Evolutionary conservation across 164 flowering plant genomes (phyloP), one percentile per base, ranked within the genome.

Genomic region (Protea cynaroides): DNA sequence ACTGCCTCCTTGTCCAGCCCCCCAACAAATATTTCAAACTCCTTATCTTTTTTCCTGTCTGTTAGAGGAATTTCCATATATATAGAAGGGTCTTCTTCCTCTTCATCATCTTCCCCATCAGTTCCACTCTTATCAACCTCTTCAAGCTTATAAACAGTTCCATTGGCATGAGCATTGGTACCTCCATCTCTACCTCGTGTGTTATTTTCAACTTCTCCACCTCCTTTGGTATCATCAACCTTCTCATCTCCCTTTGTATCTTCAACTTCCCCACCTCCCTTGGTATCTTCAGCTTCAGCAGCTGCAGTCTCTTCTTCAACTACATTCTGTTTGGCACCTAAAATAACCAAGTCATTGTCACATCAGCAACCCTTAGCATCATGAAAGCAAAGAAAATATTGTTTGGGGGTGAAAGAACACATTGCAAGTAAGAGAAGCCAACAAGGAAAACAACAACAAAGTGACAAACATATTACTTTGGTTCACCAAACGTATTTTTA

Each of bases 21-120:
- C 56, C 83, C 83, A 23, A 80, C 71, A 61, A 73, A 73, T 63
- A 80, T 71, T 61, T 80, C 81, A 58, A 75, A 65, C 23, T 73
- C 78, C 51, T 71, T 77, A 56, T 71, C 72, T 43, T 61, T 76
- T 56, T 73, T 77, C 58, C 61, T 65, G n/a, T 72, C 75, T 44
- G 71, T 19, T 5, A 66, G 69, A 66, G 71, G 64, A 37, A 65
- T 57, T 19, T 74, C 65, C 65, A 68, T 64, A 65, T 47, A 69
- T 29, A 58, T 34, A 63, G 69, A 69, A 52, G 69, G 63, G 23
- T 72, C 74, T 52, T 55, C 75, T 8, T 70, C 72, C 63, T 70
- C 79, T 53, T 64, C 74, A 49, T 63, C 38, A 25, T 65, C 70
- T 43, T 62, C 68, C 24, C 55, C 50, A 25, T 49, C 73, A 38